Evolutionary conservation across 1,139 yeast genomes (phyloP).

Genomic region (Saccharomyces hybrid): DNA sequence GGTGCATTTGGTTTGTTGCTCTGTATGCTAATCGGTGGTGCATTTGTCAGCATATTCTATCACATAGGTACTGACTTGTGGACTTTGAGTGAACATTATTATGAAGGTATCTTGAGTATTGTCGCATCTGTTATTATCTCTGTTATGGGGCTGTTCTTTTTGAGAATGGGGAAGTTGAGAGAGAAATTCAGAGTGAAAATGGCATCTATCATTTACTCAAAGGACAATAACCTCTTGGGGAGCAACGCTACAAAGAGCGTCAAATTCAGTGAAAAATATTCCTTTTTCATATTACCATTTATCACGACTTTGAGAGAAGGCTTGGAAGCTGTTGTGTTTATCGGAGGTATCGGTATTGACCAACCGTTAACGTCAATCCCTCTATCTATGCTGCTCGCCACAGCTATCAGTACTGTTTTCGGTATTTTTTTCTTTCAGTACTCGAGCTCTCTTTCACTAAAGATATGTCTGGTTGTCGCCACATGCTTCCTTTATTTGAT

Average conservation of each 20-base stretch:
- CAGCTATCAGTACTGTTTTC: conserved; percentile 54
- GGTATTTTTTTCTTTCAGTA: conserved; percentile 69
- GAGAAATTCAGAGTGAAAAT: conserved; percentile 89
- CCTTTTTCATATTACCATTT: conserved; percentile 75
- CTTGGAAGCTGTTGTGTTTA: conserved; percentile 82
- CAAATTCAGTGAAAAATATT: conserved; percentile 50
- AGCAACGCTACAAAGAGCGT: conserved; percentile 19
- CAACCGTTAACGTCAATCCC: conserved; percentile 77
- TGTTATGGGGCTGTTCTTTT: conserved; percentile 85
- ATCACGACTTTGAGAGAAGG: conserved; percentile 86
- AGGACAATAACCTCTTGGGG: conserved; percentile 15
- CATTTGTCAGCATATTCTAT: conserved; percentile 79
- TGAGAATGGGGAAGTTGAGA: conserved; percentile 81
- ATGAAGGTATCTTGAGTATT: conserved; percentile 85
- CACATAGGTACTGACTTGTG: conserved; percentile 73
- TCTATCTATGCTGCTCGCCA: conserved; percentile 67
- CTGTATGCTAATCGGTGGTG: conserved; percentile 74
- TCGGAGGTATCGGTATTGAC: conserved; percentile 80
- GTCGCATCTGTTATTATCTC: conserved; percentile 80
- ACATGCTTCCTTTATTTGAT: conserved; percentile 82
- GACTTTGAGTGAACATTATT: conserved; percentile 79
- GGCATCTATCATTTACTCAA: conserved; percentile 59
- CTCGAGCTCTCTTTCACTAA: conserved; percentile 71
- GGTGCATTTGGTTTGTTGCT: conserved; percentile 60
- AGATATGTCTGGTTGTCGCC: conserved; percentile 70